Conservation (phyloP, 805 yeast genomes). For the Lipomyces yamadae region DNA sequence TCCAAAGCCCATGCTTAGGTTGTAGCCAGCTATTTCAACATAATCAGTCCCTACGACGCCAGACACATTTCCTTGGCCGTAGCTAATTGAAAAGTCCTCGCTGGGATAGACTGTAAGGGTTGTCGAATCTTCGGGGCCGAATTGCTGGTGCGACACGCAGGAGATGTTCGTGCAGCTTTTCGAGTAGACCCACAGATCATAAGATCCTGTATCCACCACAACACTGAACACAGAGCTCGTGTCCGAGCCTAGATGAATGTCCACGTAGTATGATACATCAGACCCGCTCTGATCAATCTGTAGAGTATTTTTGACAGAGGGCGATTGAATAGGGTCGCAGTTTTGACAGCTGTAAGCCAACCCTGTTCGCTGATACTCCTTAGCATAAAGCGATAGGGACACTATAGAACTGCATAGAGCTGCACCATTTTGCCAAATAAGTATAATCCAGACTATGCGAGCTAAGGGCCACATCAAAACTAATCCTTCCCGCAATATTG, state of each 20-base stretch:
- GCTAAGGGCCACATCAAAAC: not conserved
- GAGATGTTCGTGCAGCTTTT: slow-evolving; percentile 53
- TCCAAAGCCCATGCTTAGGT: slow-evolving; percentile 54
- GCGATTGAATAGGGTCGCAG: not conserved
- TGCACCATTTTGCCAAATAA: not conserved
- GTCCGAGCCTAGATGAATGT: slow-evolving; percentile 39
- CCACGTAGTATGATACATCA: slow-evolving; percentile 43
- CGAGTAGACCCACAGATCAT: slow-evolving; percentile 67
- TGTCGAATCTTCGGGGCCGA: slow-evolving; percentile 31
- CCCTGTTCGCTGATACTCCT: not conserved
- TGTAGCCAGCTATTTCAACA: slow-evolving; percentile 48
- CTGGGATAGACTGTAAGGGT: slow-evolving; percentile 28
- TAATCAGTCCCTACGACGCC: slow-evolving; percentile 55
- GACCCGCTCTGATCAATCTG: slow-evolving; percentile 39
- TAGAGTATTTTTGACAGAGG: slow-evolving; percentile 14
- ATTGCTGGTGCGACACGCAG: slow-evolving; percentile 48
- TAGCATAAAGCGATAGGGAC: not conserved
- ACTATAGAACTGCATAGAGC: slow-evolving; percentile 3
- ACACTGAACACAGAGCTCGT: slow-evolving; percentile 52
- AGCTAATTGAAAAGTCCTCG: slow-evolving; percentile 54
- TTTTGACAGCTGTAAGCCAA: not conserved
- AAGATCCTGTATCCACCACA: slow-evolving; percentile 68
- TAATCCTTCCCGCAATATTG: not conserved
- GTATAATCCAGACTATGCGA: not conserved
- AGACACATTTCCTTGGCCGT: slow-evolving; percentile 59